Base-by-base conservation (phyloP, 768 basidiomycete genomes). In the Phylloporus sp. region DNA sequence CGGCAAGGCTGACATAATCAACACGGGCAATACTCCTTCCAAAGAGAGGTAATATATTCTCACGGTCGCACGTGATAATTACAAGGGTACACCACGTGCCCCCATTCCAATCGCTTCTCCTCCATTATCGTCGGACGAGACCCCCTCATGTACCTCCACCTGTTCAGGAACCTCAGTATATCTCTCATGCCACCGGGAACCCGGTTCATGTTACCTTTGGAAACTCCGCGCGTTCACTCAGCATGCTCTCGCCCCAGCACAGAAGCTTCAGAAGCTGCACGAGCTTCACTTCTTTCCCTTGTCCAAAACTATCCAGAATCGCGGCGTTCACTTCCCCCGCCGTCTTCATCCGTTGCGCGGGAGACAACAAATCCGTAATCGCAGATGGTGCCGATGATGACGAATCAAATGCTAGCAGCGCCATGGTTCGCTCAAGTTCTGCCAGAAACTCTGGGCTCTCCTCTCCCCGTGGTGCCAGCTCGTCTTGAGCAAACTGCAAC, bases 321-420 rank as follows among this genome's bases (percentile, higher is more conserved):
- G 95, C 95, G 1, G 91, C 88, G 64, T 99, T 99, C 66, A 98
- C 85, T 72, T 95, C 92, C 20, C 88, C 85, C 1, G 95, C 95
- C n/a, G 95, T 95, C 72, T 88, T 89, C 81, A 91, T 80, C 45
- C 95, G 80, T 67, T 97, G 94, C 20, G 83, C 85, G 27, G 90
- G 87, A 26, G 87, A 86, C 64, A 98, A 71, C 48, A 98, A 74
- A 49, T 92, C 85, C 18, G 82, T 76, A 59, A 97, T 91, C 23
- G 78, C 59, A 22, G 91, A 89, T 13, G 72, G 70, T 39, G 65
- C 61, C 31, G 63, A 56, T 26, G 81, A 73, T 2, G 80, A 75
- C 2, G 82, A 76, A 55, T 90, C 86, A 67, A 91, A 91, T 36
- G 88, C 89, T 32, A 99, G 73, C 42, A 98, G 71, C 29, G 93